Base-by-base conservation (phyloP, 2,329 filamentous ascomycete genomes). In the Aspergillus vadensis region DNA sequence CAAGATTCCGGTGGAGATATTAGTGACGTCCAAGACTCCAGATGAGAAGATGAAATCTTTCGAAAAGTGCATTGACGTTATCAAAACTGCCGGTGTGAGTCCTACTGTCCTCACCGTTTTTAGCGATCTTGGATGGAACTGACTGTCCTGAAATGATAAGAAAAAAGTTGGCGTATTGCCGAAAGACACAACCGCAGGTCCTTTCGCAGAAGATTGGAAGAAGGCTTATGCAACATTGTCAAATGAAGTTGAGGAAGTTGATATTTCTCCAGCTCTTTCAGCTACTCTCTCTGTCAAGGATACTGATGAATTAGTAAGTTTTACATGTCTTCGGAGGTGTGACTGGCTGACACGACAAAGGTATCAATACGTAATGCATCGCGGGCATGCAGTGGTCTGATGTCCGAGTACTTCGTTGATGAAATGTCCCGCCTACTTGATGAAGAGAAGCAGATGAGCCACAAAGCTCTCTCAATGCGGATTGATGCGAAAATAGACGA, bases 391-490 rank as follows among this genome's bases (percentile, higher is more conserved):
- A 94, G 96, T 66, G 93, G 92, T 60, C 82, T 98, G 62, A 96
- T 98, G 88, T 92, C 92, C 54, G 92, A 94, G 61, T 99, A 95
- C 78, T 98, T 98, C 76, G 88, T 99, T 66, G 95, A 99, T 73
- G 93, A 97, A 76, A 98, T 99, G 93, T 97, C 94, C 54, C 90
- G 91, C 69, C 90, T 98, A 55, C 86, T 99, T 62, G 95, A 99
- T 72, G 90, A 93, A 67, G 96, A 98, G 77, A 97, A 97, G 82
- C 97, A 97, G 74, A 92, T 98, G 73, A 95, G 92, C 65, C 95
- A 99, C 78, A 91, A 89, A 66, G 84, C 85, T 2, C 84, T 99
- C 7, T 88, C 91, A n/a, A 88, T 91, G 70, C 95, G 93, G 77
- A 90, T 99, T 32, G 88, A 94, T 67, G 86, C 88, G 71, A 97